Base-by-base conservation (phyloP, 2,329 filamentous ascomycete species). In the Fusarium compactum region DNA sequence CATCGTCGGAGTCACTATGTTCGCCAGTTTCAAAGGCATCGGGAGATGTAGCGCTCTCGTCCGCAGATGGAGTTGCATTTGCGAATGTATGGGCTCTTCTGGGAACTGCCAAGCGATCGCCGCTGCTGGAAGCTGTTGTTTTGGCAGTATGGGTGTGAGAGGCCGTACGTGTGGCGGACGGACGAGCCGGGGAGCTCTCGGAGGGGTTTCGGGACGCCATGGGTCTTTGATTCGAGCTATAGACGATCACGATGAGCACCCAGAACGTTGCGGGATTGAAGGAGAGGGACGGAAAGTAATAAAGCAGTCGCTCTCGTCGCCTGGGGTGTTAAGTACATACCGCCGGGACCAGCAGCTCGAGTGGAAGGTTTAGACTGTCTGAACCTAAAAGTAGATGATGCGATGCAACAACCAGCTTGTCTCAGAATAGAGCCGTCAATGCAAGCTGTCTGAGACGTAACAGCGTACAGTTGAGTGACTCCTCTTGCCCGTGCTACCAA, bases 11-110 rank as follows among this genome's bases (percentile, higher is more conserved):
- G 32, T 82, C 80, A 20, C 80, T 79, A 30, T 80, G 72, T 9
- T 80, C 76, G 32, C 80, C 78, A 7, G 81, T 82, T 65, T 88
- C 86, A 72, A 88, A 89, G 9, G 84, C 80, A 74, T 86, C 85
- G 10, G 80, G 80, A 27, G 75, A 78, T 60, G 80, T 75, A 34
- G 75, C 73, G 60, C 60, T 58, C 20, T 70, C 58, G 9, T 75
- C 62, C 68, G 61, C 64, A 32, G 77, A 72, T 5, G 78, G 62
- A 11, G 79, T 67, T 29, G 78, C 79, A 71, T 83, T 82, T 53
- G 84, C 81, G 63, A 84, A 80, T 12, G 84, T 86, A 64, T 82
- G 83, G 15, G 85, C 83, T 72, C 84, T 80, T 76, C 84, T 83
- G n/a, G 80, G 74, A 7, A 76, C 75, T 59, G 76, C 74, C 57